phyloP scores from a whole-genome alignment of 2,329 filamentous ascomycete species.

The Colletotrichum orchidophilum region DNA sequence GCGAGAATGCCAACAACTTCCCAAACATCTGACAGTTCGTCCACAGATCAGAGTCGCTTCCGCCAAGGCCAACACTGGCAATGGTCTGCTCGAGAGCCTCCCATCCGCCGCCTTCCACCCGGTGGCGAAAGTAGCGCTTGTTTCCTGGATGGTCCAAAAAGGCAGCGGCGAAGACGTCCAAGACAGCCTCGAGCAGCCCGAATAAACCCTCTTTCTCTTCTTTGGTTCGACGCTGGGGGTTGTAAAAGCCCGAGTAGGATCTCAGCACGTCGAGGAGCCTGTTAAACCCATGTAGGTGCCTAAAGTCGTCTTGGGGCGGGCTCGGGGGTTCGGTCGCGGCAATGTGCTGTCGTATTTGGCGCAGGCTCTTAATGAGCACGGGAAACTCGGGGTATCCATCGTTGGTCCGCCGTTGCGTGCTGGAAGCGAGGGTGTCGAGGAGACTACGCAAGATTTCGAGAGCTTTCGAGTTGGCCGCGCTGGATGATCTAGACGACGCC shows the following conservation, averaged over 20 bases:
- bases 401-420: slow-evolving; percentile 43
- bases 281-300: slow-evolving; percentile 82
- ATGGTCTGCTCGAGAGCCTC: slow-evolving; percentile 77
- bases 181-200: slow-evolving; percentile 74
- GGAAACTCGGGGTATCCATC: slow-evolving; percentile 59
- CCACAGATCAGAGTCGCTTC: slow-evolving; percentile 74
- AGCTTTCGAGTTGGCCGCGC: slow-evolving; percentile 66
- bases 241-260: slow-evolving; percentile 79
- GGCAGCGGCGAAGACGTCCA: slow-evolving; percentile 78
- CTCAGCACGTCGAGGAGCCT: slow-evolving; percentile 75
- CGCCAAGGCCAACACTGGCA: slow-evolving; percentile 72
- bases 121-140: slow-evolving; percentile 82
- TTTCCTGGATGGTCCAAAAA: slow-evolving; percentile 87
- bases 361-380: slow-evolving; percentile 64
- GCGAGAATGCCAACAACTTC: slow-evolving; percentile 80
- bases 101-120: slow-evolving; percentile 82
- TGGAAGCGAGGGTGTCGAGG: slow-evolving; percentile 57
- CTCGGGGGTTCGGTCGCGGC: slow-evolving; percentile 56
- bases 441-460: slow-evolving; percentile 66
- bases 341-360: slow-evolving; percentile 72
- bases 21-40: slow-evolving; percentile 81
- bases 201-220: slow-evolving; percentile 74
- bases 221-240: slow-evolving; percentile 68
- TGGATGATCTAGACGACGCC: slow-evolving; percentile 65
- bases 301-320: slow-evolving; percentile 80